A percentile compares a stretch with the other conserved stretches of the same genome.
Conservation (phyloP, 2,329 filamentous ascomycete genomes). For the Fusarium heterosporum region DNA sequence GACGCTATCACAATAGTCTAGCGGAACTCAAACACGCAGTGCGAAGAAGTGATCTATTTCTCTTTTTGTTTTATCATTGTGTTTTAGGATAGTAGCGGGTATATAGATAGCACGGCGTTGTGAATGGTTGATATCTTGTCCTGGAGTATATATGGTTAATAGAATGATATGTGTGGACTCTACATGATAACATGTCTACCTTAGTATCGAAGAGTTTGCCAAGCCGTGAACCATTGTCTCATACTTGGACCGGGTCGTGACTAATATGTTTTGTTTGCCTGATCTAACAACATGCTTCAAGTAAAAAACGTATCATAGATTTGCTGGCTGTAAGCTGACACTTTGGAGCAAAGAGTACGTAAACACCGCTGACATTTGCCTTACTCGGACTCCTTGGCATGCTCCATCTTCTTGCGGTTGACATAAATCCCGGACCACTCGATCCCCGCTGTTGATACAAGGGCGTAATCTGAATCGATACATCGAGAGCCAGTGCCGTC, state of each 20-base stretch:
- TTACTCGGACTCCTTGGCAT: background rate
- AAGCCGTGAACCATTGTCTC: background rate
- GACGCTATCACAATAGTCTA: background rate
- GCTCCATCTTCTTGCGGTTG: conserved; percentile 1
- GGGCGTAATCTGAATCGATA: background rate
- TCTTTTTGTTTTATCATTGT: background rate
- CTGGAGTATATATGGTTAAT: background rate
- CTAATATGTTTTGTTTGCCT: background rate
- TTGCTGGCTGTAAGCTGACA: background rate
- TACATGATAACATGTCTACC: background rate
- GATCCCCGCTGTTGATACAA: background rate
- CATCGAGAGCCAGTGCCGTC: conserved; percentile 1
- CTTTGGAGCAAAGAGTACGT: background rate
- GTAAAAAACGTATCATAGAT: background rate
- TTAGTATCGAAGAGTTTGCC: background rate
- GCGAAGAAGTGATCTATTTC: background rate
- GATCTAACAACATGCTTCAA: background rate
- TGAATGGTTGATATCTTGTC: background rate
- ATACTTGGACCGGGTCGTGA: background rate
- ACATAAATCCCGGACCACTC: conserved; percentile 10
- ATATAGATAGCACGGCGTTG: conserved; percentile 15
- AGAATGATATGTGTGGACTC: conserved; percentile 1
- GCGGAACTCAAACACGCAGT: background rate
- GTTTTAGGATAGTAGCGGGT: conserved; percentile 1
- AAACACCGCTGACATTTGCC: background rate